Percentiles rank a stretch among this genome's conserved stretches.
phyloP scores from a whole-genome alignment of 179 eudicot species.

The Beta corolliflora region DNA sequence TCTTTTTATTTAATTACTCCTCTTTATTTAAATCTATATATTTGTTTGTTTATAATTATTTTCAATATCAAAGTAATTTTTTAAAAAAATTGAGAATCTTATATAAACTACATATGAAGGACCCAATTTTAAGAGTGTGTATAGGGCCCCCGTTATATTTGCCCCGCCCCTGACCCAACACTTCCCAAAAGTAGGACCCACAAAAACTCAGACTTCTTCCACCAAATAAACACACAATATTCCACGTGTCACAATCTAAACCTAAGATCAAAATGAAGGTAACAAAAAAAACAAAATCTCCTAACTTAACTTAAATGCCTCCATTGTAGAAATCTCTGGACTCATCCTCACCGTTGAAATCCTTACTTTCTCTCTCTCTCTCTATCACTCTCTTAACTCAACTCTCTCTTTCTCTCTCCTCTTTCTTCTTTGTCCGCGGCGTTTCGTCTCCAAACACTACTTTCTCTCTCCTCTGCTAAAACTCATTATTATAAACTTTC shows the following conservation, averaged over 20 bases:
- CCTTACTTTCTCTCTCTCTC: not conserved
- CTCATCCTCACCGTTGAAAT: not conserved
- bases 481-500: not conserved
- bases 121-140: no score
- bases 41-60: no score
- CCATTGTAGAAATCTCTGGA: not conserved
- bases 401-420: not conserved
- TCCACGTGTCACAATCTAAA: slow-evolving; percentile 16
- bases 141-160: no score
- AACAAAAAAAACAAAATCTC: not conserved
- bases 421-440: slow-evolving; percentile 19
- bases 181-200: not conserved
- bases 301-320: no score
- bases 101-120: no score
- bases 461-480: slow-evolving; percentile 8
- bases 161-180: no score
- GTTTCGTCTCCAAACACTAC: slow-evolving; percentile 18
- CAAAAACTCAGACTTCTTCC: not conserved
- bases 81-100: no score
- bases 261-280: not conserved
- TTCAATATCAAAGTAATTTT: no score
- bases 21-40: no score
- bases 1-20: no score
- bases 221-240: not conserved
- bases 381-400: not conserved